Evolutionary conservation across 2,329 filamentous ascomycete genomes (phyloP), one percentile per base, ranked within the genome.

Genomic region (Talaromyces sp.): DNA sequence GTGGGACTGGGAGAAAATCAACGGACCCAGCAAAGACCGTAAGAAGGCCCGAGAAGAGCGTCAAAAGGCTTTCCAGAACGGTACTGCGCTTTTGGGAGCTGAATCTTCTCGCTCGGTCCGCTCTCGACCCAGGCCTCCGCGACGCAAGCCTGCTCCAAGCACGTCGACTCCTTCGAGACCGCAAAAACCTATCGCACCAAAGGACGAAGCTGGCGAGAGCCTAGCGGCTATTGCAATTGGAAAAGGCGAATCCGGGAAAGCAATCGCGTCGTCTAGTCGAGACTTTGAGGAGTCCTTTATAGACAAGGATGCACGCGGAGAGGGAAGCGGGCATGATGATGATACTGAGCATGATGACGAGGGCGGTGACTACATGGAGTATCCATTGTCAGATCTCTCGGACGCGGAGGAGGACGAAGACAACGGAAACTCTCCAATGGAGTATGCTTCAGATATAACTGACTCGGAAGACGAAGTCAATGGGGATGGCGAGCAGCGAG

Each of bases 1-100:
- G 27, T 82, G 80, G 80, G 78, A 79, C 68, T 79, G 77, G 67
- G 78, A 81, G 37, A 72, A 75, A 50, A 76, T 77, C 58, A 75
- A 78, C 31, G 75, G 75, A 0, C 74, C 76, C 13, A 77, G 73
- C 65, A 74, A 72, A 64, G 75, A 79, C 65, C 75, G 76, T 8
- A 74, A 76, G 65, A 73, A 71, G 64, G 74, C 76, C 56, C 69
- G 76, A 24, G 76, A 78, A 65, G 76, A 78, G 60, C 74, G 76
- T 22, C 75, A 77, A 64, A 74, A 70, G 63, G 74, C 72, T 63
- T 73, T 62, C 27, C 59, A 71, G 54, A 71, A 70, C 14, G 70
- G 69, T 41, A 63, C 68, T 43, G 68, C 65, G 4, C 47, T 71
- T 59, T 69, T 69, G 24, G 60, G 65, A 52, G 64, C 62, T 22